These are phyloP conservation scores for Coniella lustricola DNA, from an alignment of 2,329 filamentous ascomycete genomes.

Conservation along the genomic window DNA sequence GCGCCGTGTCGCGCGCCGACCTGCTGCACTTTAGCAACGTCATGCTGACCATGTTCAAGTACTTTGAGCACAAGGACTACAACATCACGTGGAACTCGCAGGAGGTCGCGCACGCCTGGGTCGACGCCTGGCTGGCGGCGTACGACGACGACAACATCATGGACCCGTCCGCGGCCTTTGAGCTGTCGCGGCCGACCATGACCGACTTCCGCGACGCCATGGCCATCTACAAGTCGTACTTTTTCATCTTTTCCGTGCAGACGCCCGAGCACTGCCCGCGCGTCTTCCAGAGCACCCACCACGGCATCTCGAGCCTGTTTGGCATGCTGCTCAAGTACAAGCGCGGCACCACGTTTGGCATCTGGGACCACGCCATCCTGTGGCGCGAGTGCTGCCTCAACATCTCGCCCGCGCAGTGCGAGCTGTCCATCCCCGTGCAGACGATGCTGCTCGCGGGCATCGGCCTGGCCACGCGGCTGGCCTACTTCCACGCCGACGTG, in stretches of 20 bases:
- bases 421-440: conserved; percentile 41
- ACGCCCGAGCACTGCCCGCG: conserved; percentile 49
- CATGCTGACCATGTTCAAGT: conserved; percentile 42
- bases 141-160: conserved; percentile 34
- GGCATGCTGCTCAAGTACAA: conserved; percentile 57
- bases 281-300: conserved; percentile 58
- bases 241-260: conserved; percentile 52
- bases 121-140: conserved; percentile 40
- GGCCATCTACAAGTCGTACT: conserved; percentile 34
- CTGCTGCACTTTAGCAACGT: conserved; percentile 40
- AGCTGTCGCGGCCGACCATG: conserved; percentile 29
- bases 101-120: conserved; percentile 40
- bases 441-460: conserved; percentile 40
- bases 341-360: conserved; percentile 50
- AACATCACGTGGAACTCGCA: conserved; percentile 41
- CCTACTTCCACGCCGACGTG: conserved; percentile 49
- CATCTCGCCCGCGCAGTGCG: conserved; percentile 41
- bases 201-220: conserved; percentile 29
- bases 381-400: conserved; percentile 51
- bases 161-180: conserved; percentile 25
- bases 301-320: conserved; percentile 53
- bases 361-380: conserved; percentile 58
- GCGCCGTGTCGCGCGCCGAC: conserved; percentile 34
- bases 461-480: conserved; percentile 38
- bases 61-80: conserved; percentile 45